These are phyloP conservation scores for Citrullus mucosospermus DNA, from an alignment of 306 rosid genomes.

Conservation along the genomic window DNA sequence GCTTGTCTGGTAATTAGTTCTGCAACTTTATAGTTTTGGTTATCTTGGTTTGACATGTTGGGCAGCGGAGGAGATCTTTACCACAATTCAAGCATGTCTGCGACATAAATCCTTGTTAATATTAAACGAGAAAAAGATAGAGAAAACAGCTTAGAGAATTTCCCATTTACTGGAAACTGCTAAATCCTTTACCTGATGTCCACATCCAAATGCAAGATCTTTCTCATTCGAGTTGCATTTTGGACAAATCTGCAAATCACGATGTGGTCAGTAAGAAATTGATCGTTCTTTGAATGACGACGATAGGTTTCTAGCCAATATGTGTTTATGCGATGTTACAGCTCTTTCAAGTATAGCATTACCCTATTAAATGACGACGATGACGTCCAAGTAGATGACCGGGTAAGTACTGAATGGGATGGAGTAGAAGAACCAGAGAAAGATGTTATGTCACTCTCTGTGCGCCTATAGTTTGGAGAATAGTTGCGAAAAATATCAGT, in stretches of 20 bases:
- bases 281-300: not conserved
- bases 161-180: not conserved
- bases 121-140: not conserved
- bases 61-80: not conserved
- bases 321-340: not conserved
- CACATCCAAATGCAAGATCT: slow-evolving; percentile 5
- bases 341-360: not conserved
- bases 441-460: not conserved
- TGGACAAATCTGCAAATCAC: slow-evolving; percentile 7
- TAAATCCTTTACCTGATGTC: slow-evolving; percentile 1
- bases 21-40: not conserved
- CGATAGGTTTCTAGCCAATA: not conserved
- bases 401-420: not conserved
- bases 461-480: not conserved
- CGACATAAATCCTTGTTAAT: not conserved
- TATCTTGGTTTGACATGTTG: not conserved
- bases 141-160: not conserved
- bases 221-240: not conserved
- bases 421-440: not conserved
- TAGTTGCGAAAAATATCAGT: not conserved
- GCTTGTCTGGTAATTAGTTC: not conserved
- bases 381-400: not conserved
- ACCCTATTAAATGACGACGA: not conserved
- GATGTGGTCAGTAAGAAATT: not conserved
- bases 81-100: slow-evolving; percentile 4